Evolutionary conservation across 768 basidiomycete genomes (phyloP).

Genomic region (Trametes meyenii): DNA sequence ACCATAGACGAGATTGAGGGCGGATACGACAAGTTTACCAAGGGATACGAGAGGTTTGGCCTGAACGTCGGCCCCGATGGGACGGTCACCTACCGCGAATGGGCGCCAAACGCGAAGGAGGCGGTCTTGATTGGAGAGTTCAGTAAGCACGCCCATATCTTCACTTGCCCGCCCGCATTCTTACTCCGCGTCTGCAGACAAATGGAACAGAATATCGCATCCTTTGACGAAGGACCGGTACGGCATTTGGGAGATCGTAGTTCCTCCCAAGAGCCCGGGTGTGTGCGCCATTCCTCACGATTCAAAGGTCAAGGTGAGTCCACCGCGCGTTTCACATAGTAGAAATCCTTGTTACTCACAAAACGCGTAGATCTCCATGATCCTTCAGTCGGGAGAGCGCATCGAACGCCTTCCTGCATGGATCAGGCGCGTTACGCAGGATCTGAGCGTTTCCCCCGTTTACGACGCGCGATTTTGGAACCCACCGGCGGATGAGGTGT

Average conservation of each 20-base stretch:
- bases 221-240: constrained; percentile 83
- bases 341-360: neutral
- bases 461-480: constrained; percentile 99
- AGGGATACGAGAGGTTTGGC: constrained; percentile 80
- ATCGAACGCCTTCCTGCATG: constrained; percentile 94
- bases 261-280: constrained; percentile 70
- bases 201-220: constrained; percentile 85
- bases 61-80: constrained; percentile 70
- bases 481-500: constrained; percentile 70
- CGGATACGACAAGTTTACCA: constrained; percentile 77
- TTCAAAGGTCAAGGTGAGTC: constrained; percentile 84
- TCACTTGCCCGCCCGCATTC: neutral
- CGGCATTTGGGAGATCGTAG: constrained; percentile 86
- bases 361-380: constrained; percentile 80
- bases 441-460: constrained; percentile 82
- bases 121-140: constrained; percentile 94
- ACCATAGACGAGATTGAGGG: constrained; percentile 79
- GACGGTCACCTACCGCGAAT: constrained; percentile 85
- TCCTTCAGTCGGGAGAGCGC: constrained; percentile 71
- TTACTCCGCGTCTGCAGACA: constrained; percentile 51
- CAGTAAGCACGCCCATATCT: constrained; percentile 59
- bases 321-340: neutral
- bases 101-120: constrained; percentile 89
- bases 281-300: constrained; percentile 89
- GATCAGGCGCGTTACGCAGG: constrained; percentile 95